Conservation (phyloP, 164 flowering plant genomes). For the Kingdonia uniflora region DNA sequence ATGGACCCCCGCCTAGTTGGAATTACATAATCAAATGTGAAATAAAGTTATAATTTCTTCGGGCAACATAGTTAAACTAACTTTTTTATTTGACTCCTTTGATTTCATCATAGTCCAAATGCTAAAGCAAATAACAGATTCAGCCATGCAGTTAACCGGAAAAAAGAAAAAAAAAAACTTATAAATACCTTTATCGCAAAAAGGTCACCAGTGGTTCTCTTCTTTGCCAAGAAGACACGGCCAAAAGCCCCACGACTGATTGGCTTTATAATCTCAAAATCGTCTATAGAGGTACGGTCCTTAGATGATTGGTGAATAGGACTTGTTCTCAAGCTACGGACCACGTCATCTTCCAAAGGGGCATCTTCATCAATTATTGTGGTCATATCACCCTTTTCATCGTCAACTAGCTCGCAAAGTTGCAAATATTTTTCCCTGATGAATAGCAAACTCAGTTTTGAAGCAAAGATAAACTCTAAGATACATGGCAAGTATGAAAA, state of each 20-base stretch:
- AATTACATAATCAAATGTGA: no score
- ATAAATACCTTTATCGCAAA: constrained; percentile 89
- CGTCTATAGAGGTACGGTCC: constrained; percentile 98
- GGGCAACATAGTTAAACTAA: no score
- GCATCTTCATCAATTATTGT: constrained; percentile 89
- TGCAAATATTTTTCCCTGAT: constrained; percentile 92
- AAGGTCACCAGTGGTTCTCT: constrained; percentile 96
- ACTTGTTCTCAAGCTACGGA: constrained; percentile 88
- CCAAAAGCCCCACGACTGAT: constrained; percentile 99
- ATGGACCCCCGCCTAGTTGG: no score
- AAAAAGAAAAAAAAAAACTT: no score
- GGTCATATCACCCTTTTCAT: constrained; percentile 76
- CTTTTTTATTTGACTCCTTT: no score
- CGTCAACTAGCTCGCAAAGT: constrained; percentile 80
- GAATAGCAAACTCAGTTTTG: constrained; percentile 10
- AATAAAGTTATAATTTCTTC: no score
- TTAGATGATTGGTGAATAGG: constrained; percentile 61
- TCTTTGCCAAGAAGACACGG: constrained; percentile 91
- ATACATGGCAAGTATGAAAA: neutral
- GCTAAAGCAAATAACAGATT: no score
- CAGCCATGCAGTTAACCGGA: no score
- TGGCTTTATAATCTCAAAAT: constrained; percentile 97
- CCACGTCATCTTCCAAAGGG: constrained; percentile 89
- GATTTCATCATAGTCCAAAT: no score
- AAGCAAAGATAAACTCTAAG: neutral